Evolutionary conservation across 1,284 basidiomycete species (phyloP), one percentile per base, ranked within the genome.

Genomic region (Rhodofomes roseus): DNA sequence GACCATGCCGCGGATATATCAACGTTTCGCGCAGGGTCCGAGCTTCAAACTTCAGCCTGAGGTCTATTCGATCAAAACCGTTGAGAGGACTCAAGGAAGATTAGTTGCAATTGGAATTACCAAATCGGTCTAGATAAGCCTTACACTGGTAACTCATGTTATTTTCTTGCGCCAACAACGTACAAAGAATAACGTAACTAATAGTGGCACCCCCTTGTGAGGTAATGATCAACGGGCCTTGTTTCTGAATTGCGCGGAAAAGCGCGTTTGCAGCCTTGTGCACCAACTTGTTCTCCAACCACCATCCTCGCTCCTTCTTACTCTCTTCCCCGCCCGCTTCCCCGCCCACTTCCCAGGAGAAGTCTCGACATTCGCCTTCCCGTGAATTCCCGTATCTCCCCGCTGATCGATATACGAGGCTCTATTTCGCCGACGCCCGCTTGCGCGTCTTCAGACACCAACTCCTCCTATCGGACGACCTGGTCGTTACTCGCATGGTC

Each of bases 401-500:
- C 37, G 37, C 16, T 39, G 37, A 39, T 39, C 37, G 37, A 39
- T 39, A 39, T 39, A 39, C 37, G 37, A 39, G 37, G 9, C 37
- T 39, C 29, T 50, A 23, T 25, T 37, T 52, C 31, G n/a, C 31
- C 50, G 31, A 36, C 50, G 31, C 46, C 46, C 46, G 44, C 54
- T 55, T 55, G 58, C 53, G 54, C 54, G 43, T 55, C 50, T 39
- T 55, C 44, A 27, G 39, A 23, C 20, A 34, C 7, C 22, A 16
- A n/a, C n/a, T n/a, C 22, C 50, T 52, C 23, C 48, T 40, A 46
- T 52, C 27, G 37, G 14, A 51, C 48, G 11, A 29, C 27, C 48
- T 34, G 31, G 31, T 34, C 31, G 31, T 34, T 25, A 20, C 48
- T 20, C 34, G 39, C 67, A 80, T 79, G 79, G 71, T 75, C 63